Base-by-base conservation (phyloP, 805 yeast genomes). In the Pichia paraexigua region DNA sequence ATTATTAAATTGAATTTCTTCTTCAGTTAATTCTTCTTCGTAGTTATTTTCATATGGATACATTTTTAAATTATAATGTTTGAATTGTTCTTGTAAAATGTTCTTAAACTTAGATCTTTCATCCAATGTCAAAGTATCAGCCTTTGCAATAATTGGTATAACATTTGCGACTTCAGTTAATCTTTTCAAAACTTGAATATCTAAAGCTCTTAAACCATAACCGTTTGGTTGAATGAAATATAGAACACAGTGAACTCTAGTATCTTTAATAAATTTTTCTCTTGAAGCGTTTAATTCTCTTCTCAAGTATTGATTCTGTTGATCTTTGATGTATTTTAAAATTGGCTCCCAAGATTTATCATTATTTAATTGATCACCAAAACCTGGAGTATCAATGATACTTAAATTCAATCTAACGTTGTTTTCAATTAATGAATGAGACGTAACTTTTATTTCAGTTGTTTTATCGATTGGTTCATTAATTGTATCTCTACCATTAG, bases 321-420 rank as follows among this genome's bases (percentile, higher is more conserved):
- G 97, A 70, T 91, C 97, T 71, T 91, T 91, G 66, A 91, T 88
- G 71, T 90, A 91, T 70, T 88, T 89, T 58, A 91, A 84, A 56
- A 91, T 83, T 49, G 97, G 97, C 61, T 91, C 98, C 97, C 97
- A 92, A 70, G 95, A 90, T 70, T 85, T 87, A 62, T 87, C 95
- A 70, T 91, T 91, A 72, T 90, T 87, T 59, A 94, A 86, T 71
- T 87, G 96, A 74, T 94, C 99, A 41, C 97, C 98, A 74, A 89
- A 94, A 17, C 98, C 98, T 21, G 98, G 98, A 3, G 99, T 94
- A 67, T 94, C 99, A 64, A 94, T 87, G 51, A 94, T 82, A 61
- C 89, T 91, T 57, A 94, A 73, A 62, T 85, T 85, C 66, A 94
- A 79, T 56, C 83, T 82, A 52, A 94, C 98, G 58, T 86, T 87